These are phyloP conservation scores for Achaetomium macrosporum DNA, from an alignment of 2,329 filamentous ascomycete species.

Conservation along the genomic window DNA sequence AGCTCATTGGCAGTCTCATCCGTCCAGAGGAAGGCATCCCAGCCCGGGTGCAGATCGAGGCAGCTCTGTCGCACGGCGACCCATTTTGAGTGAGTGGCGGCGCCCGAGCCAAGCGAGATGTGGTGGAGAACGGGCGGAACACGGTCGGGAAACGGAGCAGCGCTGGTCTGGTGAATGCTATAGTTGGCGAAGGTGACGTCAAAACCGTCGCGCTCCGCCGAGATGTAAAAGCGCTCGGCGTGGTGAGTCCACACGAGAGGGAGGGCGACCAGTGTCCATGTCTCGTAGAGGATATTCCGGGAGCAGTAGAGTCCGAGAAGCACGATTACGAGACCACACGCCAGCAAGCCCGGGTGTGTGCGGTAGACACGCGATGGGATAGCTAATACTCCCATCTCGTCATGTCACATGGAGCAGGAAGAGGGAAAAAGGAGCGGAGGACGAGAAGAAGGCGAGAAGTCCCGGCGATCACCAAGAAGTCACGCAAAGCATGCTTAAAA, in stretches of 20 bases:
- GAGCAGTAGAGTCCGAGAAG: constrained; percentile 17
- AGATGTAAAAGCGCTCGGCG: constrained; percentile 27
- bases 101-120: constrained; percentile 29
- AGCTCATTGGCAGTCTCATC: constrained; percentile 23
- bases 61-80: constrained; percentile 29
- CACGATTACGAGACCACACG: constrained; percentile 15
- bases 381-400: constrained; percentile 14
- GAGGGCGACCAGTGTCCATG: constrained; percentile 28
- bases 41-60: constrained; percentile 31
- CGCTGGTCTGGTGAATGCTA: constrained; percentile 25
- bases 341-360: constrained; percentile 10
- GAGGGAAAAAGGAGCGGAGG: neutral
- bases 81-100: constrained; percentile 25
- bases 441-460: neutral
- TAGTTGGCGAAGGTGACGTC: constrained; percentile 33
- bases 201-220: constrained; percentile 26
- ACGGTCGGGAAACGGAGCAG: constrained; percentile 25
- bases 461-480: neutral
- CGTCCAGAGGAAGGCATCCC: constrained; percentile 27
- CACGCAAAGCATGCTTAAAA: neutral
- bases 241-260: constrained; percentile 26
- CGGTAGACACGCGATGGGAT: constrained; percentile 8
- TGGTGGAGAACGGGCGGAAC: constrained; percentile 34
- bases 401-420: neutral
- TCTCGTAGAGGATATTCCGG: constrained; percentile 21